Evolutionary conservation across 345 rosid genomes (phyloP), one percentile per base, ranked within the genome.

Genomic region (Populus tremula): DNA sequence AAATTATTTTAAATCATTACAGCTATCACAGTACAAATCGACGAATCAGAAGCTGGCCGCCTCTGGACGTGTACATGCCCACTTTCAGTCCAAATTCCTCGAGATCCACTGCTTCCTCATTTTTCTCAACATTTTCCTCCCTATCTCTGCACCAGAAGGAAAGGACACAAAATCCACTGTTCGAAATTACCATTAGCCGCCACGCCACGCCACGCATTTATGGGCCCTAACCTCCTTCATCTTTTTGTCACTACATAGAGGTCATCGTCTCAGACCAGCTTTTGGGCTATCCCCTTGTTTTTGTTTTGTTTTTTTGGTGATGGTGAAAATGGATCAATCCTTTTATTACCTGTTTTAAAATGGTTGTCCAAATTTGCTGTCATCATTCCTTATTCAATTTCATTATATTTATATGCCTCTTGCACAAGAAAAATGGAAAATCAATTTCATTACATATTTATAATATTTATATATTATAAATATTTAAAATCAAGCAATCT

Each of bases 61-160:
- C 20, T 50, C 5, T n/a, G 38, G 78, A 69, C 75, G 76, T 77
- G 74, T 77, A 67, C 31, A 27, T 61, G 25, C 59, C 25, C 2
- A 0, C 61, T 27, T 67, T 12, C 69, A 11, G 35, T 49, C 77
- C 81, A 74, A 74, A 76, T 47, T 17, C 31, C 72, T 76, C 31
- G 71, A 73, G 23, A 8, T 36, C 77, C 63, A 64, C 41, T 67
- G 82, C 76, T 20, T 27, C 65, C 65, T 27, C 54, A 8, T 59
- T 63, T 67, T 20, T 5, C 23, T 33, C 41, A 72, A 20, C 49
- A 14, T 21, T 65, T 77, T n/a, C 9, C 18, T 39, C 25, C 20
- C 61, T 50, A 8, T 21, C 33, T 78, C 66, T 17, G 47, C 31
- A 8, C 23, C 17, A 18, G 5, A 14, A 23, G 63, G 45, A 63